These are phyloP conservation scores for Neurospora tetrasperma DNA, from an alignment of 495 filamentous ascomycete species.

Conservation along the genomic window DNA sequence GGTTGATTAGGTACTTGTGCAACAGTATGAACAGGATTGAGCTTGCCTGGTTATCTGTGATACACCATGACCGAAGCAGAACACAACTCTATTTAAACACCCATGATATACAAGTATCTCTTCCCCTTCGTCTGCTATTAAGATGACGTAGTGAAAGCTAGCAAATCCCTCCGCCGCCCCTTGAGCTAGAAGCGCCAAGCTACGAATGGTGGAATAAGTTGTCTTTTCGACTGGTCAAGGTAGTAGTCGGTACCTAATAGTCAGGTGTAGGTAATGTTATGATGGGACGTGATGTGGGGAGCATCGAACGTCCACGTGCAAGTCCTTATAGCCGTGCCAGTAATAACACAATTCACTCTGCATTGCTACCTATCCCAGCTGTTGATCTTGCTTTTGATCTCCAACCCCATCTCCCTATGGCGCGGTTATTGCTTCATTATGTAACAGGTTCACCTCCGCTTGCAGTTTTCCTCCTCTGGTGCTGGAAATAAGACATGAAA, in stretches of 20 bases:
- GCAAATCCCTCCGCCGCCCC: background rate
- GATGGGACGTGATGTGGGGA: background rate
- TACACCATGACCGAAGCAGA: background rate
- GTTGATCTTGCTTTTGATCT: background rate
- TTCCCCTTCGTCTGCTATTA: background rate
- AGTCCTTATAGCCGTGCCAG: background rate
- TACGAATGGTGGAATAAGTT: background rate
- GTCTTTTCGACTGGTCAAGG: background rate
- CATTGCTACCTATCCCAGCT: no score
- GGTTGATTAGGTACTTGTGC: background rate
- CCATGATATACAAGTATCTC: background rate
- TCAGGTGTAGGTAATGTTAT: background rate
- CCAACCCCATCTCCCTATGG: no score
- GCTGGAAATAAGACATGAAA: no score
- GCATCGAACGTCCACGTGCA: background rate
- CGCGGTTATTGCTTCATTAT: no score
- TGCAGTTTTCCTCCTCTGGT: no score
- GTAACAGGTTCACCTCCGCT: no score
- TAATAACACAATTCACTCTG: background rate
- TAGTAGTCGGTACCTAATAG: background rate
- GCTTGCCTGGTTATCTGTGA: background rate
- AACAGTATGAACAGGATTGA: background rate
- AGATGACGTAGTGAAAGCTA: background rate
- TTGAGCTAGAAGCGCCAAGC: background rate
- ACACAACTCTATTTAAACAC: background rate